These are phyloP conservation scores for Hypoxylon sp. DNA, from an alignment of 2,329 filamentous ascomycete species.

Conservation along the genomic window DNA sequence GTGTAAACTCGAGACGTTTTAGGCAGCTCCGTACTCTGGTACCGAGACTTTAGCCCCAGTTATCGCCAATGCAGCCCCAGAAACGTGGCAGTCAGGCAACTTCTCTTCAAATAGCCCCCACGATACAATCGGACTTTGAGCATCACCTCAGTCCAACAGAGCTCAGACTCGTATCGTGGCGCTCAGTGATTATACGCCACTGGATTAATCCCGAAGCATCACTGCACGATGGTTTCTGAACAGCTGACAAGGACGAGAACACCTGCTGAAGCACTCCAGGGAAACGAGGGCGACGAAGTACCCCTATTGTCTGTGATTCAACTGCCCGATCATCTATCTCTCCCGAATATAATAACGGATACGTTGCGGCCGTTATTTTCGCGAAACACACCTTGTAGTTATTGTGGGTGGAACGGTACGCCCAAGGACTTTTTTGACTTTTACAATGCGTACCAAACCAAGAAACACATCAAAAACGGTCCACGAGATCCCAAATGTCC, in stretches of 20 bases:
- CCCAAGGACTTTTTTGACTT: neutral
- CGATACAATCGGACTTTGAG: neutral
- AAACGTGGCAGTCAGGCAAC: too few relatives aligned
- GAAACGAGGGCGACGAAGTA: neutral
- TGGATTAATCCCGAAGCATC: neutral
- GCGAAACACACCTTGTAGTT: neutral
- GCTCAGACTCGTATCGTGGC: neutral
- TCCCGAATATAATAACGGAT: neutral
- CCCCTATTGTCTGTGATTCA: neutral
- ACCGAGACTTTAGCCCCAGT: too few relatives aligned
- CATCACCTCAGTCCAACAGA: neutral
- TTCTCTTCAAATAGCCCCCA: too few relatives aligned
- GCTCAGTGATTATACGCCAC: neutral
- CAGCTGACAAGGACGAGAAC: neutral
- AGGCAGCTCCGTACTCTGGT: too few relatives aligned
- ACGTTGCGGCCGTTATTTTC: too few relatives aligned
- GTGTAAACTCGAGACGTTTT: too few relatives aligned
- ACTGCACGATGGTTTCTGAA: neutral
- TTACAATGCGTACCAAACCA: neutral
- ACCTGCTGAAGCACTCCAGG: neutral
- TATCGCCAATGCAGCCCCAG: too few relatives aligned
- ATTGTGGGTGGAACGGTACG: neutral
- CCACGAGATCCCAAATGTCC: neutral
- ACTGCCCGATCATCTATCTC: neutral
- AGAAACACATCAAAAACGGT: neutral